Conservation (phyloP, 257 asterid genomes). For the Forsythia suspensa region DNA sequence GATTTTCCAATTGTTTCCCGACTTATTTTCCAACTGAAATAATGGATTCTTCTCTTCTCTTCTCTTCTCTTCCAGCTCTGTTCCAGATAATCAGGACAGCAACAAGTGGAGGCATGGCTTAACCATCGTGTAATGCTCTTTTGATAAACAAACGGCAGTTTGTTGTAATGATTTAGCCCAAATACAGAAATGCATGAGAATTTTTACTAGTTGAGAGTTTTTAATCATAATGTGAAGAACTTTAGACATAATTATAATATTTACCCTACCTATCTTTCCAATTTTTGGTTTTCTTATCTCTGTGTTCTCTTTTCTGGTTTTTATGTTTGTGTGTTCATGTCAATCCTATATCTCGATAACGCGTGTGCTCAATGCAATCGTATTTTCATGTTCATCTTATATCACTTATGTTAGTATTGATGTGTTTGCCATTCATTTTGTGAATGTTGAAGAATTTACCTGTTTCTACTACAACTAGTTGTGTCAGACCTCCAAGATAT, state of each 20-base stretch:
- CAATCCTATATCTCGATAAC: no score
- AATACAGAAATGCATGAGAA: not conserved
- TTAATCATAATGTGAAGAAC: not conserved
- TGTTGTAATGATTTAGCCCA: not conserved
- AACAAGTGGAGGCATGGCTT: slow-evolving; percentile 82
- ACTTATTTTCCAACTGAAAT: not conserved
- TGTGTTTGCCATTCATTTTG: no score
- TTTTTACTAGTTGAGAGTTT: not conserved
- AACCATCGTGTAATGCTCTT: not conserved
- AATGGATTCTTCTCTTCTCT: not conserved
- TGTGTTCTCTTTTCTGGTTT: not conserved
- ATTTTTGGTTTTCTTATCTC: not conserved
- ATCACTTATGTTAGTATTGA: no score
- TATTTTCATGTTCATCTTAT: no score
- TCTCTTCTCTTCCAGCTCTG: slow-evolving; percentile 50
- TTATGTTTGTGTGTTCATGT: not conserved
- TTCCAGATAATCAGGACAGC: slow-evolving; percentile 97
- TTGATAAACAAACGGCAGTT: not conserved
- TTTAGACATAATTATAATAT: not conserved
- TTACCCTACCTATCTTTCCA: not conserved
- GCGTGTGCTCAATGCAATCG: no score
- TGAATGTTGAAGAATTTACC: no score
- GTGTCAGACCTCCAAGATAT: no score
- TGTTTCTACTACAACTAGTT: no score
- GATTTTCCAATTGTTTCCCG: not conserved